Conservation (phyloP, 192 early-diverging fungal genomes). For the Backusella morwellensis region DNA sequence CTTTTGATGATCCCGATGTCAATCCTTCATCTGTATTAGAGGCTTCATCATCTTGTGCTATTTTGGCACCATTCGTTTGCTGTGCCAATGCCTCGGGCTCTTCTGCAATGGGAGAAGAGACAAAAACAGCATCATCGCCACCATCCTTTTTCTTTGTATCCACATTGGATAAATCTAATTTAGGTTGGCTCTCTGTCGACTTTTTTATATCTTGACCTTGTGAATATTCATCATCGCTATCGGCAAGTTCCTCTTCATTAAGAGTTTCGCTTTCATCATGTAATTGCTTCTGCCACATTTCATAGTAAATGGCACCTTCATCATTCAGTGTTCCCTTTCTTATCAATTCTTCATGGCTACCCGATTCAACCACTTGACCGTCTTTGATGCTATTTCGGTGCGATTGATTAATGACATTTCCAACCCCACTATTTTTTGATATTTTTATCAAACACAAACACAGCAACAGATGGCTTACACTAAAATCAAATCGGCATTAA, state of each 20-base stretch:
- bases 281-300: constrained; percentile 93
- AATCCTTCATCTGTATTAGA: not conserved
- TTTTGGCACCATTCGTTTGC: not conserved
- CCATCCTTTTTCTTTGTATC: not conserved
- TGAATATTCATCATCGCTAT: not conserved
- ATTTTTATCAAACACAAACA: not conserved
- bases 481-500: constrained; percentile 83
- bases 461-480: constrained; percentile 39
- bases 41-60: not conserved
- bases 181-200: not conserved
- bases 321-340: constrained; percentile 34
- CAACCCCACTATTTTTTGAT: not conserved
- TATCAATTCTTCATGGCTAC: constrained; percentile 79
- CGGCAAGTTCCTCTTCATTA: not conserved
- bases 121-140: not conserved
- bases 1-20: not conserved
- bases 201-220: not conserved
- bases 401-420: not conserved
- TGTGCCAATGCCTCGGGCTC: not conserved
- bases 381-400: constrained; percentile 57
- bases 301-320: constrained; percentile 72
- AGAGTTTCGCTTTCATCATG: constrained; percentile 48
- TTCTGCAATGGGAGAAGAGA: not conserved
- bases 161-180: not conserved
- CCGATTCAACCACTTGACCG: constrained; percentile 78